Evolutionary conservation across 768 basidiomycete genomes (phyloP).

Genomic region (Lanmaoa pseudosensibilis): DNA sequence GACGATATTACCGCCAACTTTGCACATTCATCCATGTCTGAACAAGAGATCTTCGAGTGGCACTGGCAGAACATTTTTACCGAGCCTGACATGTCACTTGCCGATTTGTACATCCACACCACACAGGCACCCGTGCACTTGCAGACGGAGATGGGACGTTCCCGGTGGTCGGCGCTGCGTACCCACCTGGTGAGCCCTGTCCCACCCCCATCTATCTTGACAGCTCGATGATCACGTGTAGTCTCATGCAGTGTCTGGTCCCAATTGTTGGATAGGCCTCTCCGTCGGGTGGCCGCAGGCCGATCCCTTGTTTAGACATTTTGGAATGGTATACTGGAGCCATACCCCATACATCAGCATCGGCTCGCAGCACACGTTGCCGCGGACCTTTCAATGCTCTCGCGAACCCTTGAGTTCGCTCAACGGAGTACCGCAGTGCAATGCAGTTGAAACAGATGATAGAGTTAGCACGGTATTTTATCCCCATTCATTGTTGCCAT

Average conservation of each 20-base stretch:
- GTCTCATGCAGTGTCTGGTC: neutral
- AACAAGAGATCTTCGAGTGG: neutral
- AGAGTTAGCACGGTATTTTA: neutral
- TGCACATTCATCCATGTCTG: neutral
- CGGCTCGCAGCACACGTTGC: neutral
- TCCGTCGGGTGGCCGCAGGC: conserved; percentile 3
- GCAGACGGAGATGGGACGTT: neutral
- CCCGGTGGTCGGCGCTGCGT: neutral
- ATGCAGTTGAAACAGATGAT: neutral
- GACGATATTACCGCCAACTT: neutral
- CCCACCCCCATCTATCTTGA: neutral
- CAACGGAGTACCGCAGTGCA: neutral
- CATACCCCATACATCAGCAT: neutral
- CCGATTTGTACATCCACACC: neutral
- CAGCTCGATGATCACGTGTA: neutral
- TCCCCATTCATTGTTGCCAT: neutral
- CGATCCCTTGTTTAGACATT: neutral
- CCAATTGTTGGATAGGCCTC: conserved; percentile 5
- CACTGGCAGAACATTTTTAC: neutral
- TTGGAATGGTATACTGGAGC: conserved; percentile 8
- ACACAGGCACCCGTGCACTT: neutral
- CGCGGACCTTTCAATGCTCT: neutral
- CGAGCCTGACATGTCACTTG: neutral
- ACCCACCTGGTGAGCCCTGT: neutral
- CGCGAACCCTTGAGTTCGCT: conserved; percentile 1